Base-by-base conservation (phyloP, 1,139 yeast species). In the Sugiyamaella paludigena region DNA sequence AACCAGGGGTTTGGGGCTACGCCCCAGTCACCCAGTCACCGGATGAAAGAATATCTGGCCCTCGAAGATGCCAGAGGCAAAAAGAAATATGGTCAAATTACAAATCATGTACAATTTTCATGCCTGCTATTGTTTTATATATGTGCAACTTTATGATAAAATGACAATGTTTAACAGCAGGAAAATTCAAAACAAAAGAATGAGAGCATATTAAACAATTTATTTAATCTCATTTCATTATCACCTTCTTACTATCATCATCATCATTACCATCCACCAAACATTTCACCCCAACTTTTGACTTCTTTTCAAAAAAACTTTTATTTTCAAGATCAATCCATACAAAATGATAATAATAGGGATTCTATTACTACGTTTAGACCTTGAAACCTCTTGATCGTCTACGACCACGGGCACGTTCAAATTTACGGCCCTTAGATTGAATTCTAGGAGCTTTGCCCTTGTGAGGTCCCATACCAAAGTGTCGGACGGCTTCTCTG, bases 331-430 rank as follows among this genome's bases (percentile, higher is more conserved):
- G 40, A 30, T 30, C 16, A 35, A 44, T 4, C 15, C 19, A 10
- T 26, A 36, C 27, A 19, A 36, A 12, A 12, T 7, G 10, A 33
- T 19, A 36, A 13, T 16, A 24, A 24, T 38, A 15, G 24, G 24
- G 5, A 4, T 19, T 19, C 12, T 11, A 19, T 19, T 5, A 19
- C 24, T 19, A 19, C 10, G 46, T 48, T 88, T 92, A 92, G 79
- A 94, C 99, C 87, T 92, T 92, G 98, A 92, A 92, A 82, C 96
- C 98, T 84, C 95, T 88, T 65, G 98, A 91, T 77, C 81, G 85
- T 83, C 99, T 85, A 78, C 87, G 94, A 84, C 98, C 98, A 87
- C 98, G 92, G 71, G 97, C 98, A 79, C 94, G 88, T 84, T 94
- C 98, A 83, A 92, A 92, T 82, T 92, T 94, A 84, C 98, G 92